Conservation (phyloP, 139 green algal species). For the Chlorella sorokiniana region DNA sequence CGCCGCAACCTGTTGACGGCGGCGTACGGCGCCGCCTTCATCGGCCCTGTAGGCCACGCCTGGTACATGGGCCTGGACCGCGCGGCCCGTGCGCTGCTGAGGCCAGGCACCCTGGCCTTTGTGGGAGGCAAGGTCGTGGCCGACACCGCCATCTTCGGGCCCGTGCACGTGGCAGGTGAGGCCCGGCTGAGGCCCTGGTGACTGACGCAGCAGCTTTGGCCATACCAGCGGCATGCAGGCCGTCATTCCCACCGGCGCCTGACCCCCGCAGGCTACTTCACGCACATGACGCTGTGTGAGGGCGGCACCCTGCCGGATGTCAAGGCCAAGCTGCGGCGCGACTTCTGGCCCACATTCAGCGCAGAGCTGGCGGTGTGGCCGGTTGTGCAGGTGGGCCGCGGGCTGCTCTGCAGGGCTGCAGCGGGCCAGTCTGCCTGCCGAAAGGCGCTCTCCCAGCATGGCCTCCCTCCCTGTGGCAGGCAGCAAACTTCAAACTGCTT, state of each 20-base stretch:
- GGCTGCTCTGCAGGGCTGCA: neutral
- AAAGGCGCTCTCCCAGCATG: neutral
- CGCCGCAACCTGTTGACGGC: conserved; percentile 16
- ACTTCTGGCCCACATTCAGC: conserved; percentile 44
- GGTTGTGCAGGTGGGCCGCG: conserved; percentile 4
- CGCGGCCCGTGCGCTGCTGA: neutral
- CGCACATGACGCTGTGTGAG: conserved; percentile 20
- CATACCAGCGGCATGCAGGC: neutral
- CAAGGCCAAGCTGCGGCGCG: conserved; percentile 29
- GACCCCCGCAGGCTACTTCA: conserved; percentile 36
- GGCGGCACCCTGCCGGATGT: conserved; percentile 22
- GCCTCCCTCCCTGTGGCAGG: neutral
- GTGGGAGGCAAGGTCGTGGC: conserved; percentile 35
- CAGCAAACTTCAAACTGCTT: conserved; percentile 44
- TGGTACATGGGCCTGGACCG: conserved; percentile 45
- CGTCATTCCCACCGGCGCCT: neutral
- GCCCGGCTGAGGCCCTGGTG: neutral
- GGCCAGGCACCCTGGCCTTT: conserved; percentile 24
- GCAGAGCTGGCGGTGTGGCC: conserved; percentile 45
- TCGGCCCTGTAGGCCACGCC: conserved; percentile 35
- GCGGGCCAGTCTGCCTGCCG: neutral
- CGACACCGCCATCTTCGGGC: conserved; percentile 41
- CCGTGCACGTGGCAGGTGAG: conserved; percentile 33
- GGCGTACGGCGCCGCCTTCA: conserved; percentile 30
- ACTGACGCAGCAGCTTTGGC: too few species aligned